Evolutionary conservation across 2,329 filamentous ascomycete genomes (phyloP).

Genomic region (Colletotrichum nymphaeae): DNA sequence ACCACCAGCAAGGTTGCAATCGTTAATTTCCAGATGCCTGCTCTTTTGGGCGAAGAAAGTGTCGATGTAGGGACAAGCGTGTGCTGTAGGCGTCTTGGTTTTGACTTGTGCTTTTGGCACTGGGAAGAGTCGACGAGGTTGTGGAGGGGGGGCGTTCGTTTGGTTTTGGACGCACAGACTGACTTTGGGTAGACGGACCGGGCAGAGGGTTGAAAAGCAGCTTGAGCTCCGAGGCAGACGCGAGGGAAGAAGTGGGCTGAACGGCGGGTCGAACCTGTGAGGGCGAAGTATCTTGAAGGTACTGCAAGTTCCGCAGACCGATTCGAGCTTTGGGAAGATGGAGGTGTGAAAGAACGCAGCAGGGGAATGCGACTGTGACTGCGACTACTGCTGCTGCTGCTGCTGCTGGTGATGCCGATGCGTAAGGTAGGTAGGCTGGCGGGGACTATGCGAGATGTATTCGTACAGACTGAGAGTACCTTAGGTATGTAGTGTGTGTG

Average conservation of each 20-base stretch:
- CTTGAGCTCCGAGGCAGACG: slow-evolving; percentile 27
- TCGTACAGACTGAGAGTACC: too few relatives aligned
- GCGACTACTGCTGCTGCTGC: background rate
- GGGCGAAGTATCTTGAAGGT: background rate
- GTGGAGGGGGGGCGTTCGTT: background rate
- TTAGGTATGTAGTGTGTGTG: too few relatives aligned
- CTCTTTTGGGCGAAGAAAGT: slow-evolving; percentile 14
- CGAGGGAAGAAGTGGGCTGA: slow-evolving; percentile 31
- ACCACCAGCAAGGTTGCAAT: slow-evolving; percentile 37
- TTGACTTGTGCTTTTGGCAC: background rate
- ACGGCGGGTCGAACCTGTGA: slow-evolving; percentile 10
- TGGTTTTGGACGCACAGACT: slow-evolving; percentile 34
- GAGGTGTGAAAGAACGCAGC: background rate
- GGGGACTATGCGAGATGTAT: background rate
- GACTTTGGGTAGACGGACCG: slow-evolving; percentile 1
- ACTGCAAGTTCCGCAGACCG: background rate
- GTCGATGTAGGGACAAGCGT: slow-evolving; percentile 20
- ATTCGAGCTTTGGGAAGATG: background rate
- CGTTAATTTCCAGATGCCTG: slow-evolving; percentile 39
- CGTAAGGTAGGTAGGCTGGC: background rate
- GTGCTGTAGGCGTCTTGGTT: background rate
- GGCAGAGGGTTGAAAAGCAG: slow-evolving; percentile 26
- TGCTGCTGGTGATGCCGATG: background rate
- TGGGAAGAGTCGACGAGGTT: background rate
- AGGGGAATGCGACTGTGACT: background rate